These are phyloP conservation scores for Fusarium sp. DNA, from an alignment of 2,329 filamentous ascomycete species.

Conservation along the genomic window DNA sequence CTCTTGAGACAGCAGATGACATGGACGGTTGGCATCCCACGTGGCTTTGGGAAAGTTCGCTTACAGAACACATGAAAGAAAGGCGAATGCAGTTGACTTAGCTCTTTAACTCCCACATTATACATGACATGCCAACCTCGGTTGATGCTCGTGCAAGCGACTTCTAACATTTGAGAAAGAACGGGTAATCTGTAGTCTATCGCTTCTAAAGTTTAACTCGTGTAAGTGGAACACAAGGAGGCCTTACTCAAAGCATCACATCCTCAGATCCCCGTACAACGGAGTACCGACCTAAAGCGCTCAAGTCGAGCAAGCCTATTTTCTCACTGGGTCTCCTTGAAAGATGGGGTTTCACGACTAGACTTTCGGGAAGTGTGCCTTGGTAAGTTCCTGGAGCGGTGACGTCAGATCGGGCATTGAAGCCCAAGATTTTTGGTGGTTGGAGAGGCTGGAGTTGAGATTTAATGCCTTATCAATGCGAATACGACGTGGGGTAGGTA, in stretches of 20 bases:
- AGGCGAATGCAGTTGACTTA: not conserved
- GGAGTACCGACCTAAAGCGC: not conserved
- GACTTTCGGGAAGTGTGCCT: slow-evolving; percentile 13
- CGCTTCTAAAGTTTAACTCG: not conserved
- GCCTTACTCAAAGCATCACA: not conserved
- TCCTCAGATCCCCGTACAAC: not conserved
- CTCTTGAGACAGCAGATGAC: slow-evolving; percentile 16
- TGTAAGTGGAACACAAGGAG: not conserved
- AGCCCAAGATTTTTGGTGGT: slow-evolving; percentile 7
- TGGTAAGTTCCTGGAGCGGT: slow-evolving; percentile 14
- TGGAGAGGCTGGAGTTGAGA: slow-evolving; percentile 1
- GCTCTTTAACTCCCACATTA: not conserved
- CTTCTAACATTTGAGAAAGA: not conserved
- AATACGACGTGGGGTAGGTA: slow-evolving; percentile 7
- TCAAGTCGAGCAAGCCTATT: slow-evolving; percentile 5
- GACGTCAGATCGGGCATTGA: slow-evolving; percentile 33
- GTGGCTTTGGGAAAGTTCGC: slow-evolving; percentile 1
- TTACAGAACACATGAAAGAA: slow-evolving; percentile 3
- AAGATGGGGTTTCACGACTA: slow-evolving; percentile 22
- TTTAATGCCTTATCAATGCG: not conserved
- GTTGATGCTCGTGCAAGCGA: not conserved
- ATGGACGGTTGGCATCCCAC: slow-evolving; percentile 8
- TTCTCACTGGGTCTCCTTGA: not conserved
- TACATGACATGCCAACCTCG: not conserved
- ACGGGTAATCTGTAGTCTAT: not conserved